Evolutionary conservation across 768 basidiomycete genomes (phyloP), one percentile per base, ranked within the genome.

Genomic region (Leccinum ochraceum): DNA sequence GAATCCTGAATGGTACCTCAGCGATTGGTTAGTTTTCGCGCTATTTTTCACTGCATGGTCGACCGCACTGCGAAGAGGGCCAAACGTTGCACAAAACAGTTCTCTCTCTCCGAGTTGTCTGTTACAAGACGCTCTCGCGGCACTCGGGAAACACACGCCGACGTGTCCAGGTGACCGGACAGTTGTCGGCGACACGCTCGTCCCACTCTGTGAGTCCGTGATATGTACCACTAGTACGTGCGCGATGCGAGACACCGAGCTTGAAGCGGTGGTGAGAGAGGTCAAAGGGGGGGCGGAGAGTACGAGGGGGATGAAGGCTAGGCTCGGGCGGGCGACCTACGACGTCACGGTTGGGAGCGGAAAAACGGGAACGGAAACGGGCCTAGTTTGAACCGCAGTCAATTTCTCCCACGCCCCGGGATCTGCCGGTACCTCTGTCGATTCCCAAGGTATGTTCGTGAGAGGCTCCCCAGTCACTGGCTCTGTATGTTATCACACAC

Each of bases 131-230:
- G 77, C 78, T 3, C 60, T 79, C 1, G 6, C 28, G 6, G 69
- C 76, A 2, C 69, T 81, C 8, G 63, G 69, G 2, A 67, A 68
- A 42, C 75, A 85, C 69, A 84, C 83, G 1, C 80, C 82, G 1
- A 84, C 83, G 7, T 74, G 80, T 68, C 77, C 75, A 3, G 84
- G 83, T 0, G 83, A 84, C 51, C 78, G 84, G n/a, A 87, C 83
- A 1, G 70, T 86, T 52, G 75, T 87, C 30, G 26, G 4, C 26
- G 84, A 86, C 57, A 81, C 84, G 0, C 75, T 86, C 7, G 62
- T 69, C 16, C 80, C 83, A 16, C 81, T 86, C 60, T 80, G 79
- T 53, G 65, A 64, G 8, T 64, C 74, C 13, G n/a, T 54, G 42
- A 36, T 20, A 24, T 37, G 17, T 10, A n/a, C 9, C 17, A 42